Percentiles rank a stretch among this genome's conserved stretches.
These are phyloP conservation scores for Penicillium tannophilum DNA, from an alignment of 495 filamentous ascomycete genomes.

Conservation along the genomic window DNA sequence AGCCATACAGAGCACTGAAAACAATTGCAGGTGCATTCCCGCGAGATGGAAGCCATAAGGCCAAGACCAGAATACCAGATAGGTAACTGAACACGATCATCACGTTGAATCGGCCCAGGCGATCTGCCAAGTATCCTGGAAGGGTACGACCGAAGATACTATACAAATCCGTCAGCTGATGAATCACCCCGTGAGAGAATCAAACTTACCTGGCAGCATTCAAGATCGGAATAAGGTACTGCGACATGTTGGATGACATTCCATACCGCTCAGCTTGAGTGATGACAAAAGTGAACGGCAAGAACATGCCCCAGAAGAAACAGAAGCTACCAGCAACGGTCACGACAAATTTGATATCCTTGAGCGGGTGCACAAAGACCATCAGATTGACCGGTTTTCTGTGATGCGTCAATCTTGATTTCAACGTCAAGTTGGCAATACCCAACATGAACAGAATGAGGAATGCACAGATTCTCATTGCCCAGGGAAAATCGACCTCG, in stretches of 20 bases:
- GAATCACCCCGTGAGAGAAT: not conserved
- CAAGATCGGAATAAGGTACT: constrained; percentile 71
- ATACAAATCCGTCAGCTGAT: not conserved
- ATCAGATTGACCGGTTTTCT: constrained; percentile 52
- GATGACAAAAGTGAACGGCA: constrained; percentile 74
- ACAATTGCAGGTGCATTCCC: constrained; percentile 64
- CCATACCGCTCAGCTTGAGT: constrained; percentile 58
- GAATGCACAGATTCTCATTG: constrained; percentile 70
- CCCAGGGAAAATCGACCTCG: constrained; percentile 69
- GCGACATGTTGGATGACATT: constrained; percentile 57
- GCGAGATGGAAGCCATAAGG: constrained; percentile 66
- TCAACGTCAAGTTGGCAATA: constrained; percentile 65
- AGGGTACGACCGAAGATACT: constrained; percentile 73
- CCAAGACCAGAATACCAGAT: constrained; percentile 65
- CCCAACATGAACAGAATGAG: constrained; percentile 65
- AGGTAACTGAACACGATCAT: constrained; percentile 64
- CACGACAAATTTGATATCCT: constrained; percentile 56
- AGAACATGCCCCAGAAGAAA: constrained; percentile 72
- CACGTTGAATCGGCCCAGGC: constrained; percentile 71
- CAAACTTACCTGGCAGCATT: constrained; percentile 64
- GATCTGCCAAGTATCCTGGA: constrained; percentile 72
- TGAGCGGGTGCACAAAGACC: constrained; percentile 62
- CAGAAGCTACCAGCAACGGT: constrained; percentile 56
- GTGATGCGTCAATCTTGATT: constrained; percentile 61
- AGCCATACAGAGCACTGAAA: constrained; percentile 70